Evolutionary conservation across 2,329 filamentous ascomycete species (phyloP).

Genomic region (Nigrospora osmanthi): DNA sequence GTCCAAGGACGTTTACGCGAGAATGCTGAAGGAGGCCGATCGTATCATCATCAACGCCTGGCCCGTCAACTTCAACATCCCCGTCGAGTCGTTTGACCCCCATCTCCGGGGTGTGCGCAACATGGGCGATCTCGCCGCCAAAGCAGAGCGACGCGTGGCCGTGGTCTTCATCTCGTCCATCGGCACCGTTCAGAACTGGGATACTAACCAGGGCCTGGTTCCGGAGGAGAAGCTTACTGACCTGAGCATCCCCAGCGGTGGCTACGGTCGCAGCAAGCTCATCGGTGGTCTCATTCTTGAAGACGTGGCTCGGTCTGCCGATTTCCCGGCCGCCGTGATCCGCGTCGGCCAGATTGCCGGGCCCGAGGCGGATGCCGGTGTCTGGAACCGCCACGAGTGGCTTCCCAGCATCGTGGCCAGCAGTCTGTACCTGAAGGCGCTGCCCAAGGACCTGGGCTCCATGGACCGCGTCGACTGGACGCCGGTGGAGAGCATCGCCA

Average conservation of each 20-base stretch:
- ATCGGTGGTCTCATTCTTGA: constrained; percentile 28
- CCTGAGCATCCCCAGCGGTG: constrained; percentile 14
- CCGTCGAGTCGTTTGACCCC: constrained; percentile 38
- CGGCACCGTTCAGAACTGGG: constrained; percentile 22
- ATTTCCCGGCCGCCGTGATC: constrained; percentile 24
- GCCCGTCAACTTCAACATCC: constrained; percentile 47
- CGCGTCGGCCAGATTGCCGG: constrained; percentile 36
- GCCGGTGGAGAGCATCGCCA: constrained; percentile 5
- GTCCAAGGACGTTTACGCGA: constrained; percentile 20
- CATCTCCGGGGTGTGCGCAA: constrained; percentile 43
- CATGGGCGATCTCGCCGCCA: constrained; percentile 33
- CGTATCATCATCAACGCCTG: constrained; percentile 47
- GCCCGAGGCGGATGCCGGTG: constrained; percentile 24
- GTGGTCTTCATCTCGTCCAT: constrained; percentile 31
- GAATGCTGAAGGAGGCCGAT: constrained; percentile 30
- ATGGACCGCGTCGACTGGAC: constrained; percentile 38
- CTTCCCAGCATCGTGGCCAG: constrained; percentile 37
- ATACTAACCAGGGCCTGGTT: constrained; percentile 9
- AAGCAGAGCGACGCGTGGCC: constrained; percentile 22
- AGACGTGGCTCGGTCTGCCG: constrained; percentile 17
- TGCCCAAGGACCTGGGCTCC: constrained; percentile 34
- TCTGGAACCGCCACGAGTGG: constrained; percentile 47
- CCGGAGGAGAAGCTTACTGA: constrained; percentile 25
- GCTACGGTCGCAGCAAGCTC: constrained; percentile 32
- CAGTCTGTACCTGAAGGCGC: constrained; percentile 32